These are phyloP conservation scores for Aspergillus clavatus DNA, from an alignment of 2,329 filamentous ascomycete species.

Conservation along the genomic window DNA sequence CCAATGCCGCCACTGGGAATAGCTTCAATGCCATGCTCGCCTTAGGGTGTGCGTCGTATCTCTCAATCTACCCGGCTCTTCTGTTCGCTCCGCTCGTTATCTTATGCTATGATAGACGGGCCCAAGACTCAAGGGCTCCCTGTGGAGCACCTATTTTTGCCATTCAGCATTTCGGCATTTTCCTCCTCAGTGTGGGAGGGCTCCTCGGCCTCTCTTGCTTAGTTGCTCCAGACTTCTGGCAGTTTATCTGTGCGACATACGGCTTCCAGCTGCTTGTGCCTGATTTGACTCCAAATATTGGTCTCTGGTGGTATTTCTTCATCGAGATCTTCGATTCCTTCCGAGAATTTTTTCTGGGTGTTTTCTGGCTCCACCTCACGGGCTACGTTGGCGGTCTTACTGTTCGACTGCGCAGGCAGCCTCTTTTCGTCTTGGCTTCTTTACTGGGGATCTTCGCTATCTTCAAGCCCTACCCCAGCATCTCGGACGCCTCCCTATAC, in stretches of 20 bases:
- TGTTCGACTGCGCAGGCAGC: conserved; percentile 76
- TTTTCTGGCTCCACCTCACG: conserved; percentile 94
- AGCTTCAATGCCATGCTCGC: conserved; percentile 75
- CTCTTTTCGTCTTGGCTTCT: conserved; percentile 78
- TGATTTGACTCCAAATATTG: conserved; percentile 90
- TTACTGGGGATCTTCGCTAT: conserved; percentile 85
- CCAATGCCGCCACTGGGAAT: conserved; percentile 71
- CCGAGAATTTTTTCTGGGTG: conserved; percentile 90
- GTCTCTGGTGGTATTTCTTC: conserved; percentile 99
- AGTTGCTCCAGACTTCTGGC: conserved; percentile 73
- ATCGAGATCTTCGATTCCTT: conserved; percentile 99
- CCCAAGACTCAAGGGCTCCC: conserved; percentile 27
- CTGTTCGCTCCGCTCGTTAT: conserved; percentile 77
- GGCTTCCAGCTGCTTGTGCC: conserved; percentile 86
- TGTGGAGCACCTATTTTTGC: conserved; percentile 48
- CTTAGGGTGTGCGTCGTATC: conserved; percentile 79
- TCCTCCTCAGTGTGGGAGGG: conserved; percentile 52
- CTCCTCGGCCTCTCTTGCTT: conserved; percentile 69
- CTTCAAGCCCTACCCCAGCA: conserved; percentile 95
- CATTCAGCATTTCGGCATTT: conserved; percentile 48
- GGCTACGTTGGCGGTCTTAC: conserved; percentile 85
- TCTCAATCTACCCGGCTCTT: conserved; percentile 86
- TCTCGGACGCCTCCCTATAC: conserved; percentile 84
- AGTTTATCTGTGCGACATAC: conserved; percentile 84
- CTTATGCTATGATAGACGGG: conserved; percentile 68